Percentiles rank a stretch among this genome's conserved stretches.
These are phyloP conservation scores for Lupinus albus DNA, from an alignment of 306 rosid species.

Conservation along the genomic window DNA sequence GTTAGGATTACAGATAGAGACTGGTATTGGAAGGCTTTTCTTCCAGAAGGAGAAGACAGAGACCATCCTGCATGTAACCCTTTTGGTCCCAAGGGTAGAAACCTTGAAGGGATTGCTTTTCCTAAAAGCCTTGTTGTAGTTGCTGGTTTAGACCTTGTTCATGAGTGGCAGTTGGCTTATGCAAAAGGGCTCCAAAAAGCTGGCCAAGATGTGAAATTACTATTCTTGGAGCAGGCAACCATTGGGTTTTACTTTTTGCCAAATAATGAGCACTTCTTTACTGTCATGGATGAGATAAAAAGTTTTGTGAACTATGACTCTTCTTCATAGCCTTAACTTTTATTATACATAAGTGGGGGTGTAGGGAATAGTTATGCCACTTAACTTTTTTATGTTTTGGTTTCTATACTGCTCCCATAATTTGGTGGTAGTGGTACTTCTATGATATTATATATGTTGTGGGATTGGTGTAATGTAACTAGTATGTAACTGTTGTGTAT, in stretches of 20 bases:
- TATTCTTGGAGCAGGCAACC: constrained; percentile 83
- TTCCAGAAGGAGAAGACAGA: constrained; percentile 94
- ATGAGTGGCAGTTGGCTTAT: constrained; percentile 95
- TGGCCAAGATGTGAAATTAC: constrained; percentile 67
- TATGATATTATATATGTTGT: constrained; percentile 41
- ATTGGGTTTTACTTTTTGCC: constrained; percentile 93
- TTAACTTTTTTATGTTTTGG: constrained; percentile 54
- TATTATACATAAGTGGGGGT: constrained; percentile 47
- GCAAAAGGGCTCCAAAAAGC: constrained; percentile 80
- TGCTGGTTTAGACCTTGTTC: constrained; percentile 93
- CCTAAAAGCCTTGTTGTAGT: constrained; percentile 96
- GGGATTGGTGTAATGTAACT: constrained; percentile 40
- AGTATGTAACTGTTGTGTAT: constrained; percentile 46
- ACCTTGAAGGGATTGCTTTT: constrained; percentile 62
- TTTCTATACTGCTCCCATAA: constrained; percentile 51
- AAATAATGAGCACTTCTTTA: constrained; percentile 77
- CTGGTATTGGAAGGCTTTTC: constrained; percentile 99
- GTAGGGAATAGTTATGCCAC: constrained; percentile 57
- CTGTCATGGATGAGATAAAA: constrained; percentile 91
- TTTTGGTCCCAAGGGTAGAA: constrained; percentile 76
- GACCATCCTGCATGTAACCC: constrained; percentile 97
- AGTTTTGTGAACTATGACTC: constrained; percentile 69
- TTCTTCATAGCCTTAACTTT: constrained; percentile 61
- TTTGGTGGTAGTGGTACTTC: constrained; percentile 39
- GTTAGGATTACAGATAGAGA: constrained; percentile 82